A percentile compares a stretch with the other conserved stretches of the same genome.
Conservation (phyloP, 345 rosid species). For the Eucalyptus erythrocorys region DNA sequence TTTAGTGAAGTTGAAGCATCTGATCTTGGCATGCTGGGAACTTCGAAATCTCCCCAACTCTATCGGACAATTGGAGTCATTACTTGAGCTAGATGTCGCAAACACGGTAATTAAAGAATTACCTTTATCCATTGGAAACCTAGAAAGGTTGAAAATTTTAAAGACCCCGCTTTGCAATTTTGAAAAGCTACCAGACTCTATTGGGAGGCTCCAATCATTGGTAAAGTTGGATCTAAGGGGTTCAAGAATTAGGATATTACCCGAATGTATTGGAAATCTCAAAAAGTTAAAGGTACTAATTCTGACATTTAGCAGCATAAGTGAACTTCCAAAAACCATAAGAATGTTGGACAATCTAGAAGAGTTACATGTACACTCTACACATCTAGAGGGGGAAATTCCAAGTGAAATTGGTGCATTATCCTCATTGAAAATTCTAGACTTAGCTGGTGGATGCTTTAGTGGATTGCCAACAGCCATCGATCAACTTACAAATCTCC, state of each 20-base stretch:
- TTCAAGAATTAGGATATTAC: background rate
- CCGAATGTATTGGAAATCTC: too few relatives aligned
- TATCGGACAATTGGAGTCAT: background rate
- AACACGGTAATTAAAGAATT: background rate
- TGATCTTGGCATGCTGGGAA: background rate
- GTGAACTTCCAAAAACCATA: too few relatives aligned
- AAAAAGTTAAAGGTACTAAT: too few relatives aligned
- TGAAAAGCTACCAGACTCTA: background rate
- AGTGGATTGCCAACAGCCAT: too few relatives aligned
- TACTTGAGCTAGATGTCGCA: background rate
- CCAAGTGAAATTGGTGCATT: too few relatives aligned
- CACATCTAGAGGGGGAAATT: too few relatives aligned
- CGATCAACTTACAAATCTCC: too few relatives aligned
- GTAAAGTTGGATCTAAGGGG: background rate
- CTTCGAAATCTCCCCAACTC: background rate
- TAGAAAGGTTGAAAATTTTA: background rate
- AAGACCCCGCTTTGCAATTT: rapidly evolving
- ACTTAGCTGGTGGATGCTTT: too few relatives aligned
- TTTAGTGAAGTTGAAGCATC: background rate
- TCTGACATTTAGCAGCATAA: too few relatives aligned
- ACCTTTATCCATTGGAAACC: background rate
- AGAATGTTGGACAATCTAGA: too few relatives aligned
- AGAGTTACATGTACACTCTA: too few relatives aligned
- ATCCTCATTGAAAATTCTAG: too few relatives aligned
- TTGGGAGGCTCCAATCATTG: background rate